Base-by-base conservation (phyloP, 352 stramenopile species). In the Pythium insidiosum region DNA sequence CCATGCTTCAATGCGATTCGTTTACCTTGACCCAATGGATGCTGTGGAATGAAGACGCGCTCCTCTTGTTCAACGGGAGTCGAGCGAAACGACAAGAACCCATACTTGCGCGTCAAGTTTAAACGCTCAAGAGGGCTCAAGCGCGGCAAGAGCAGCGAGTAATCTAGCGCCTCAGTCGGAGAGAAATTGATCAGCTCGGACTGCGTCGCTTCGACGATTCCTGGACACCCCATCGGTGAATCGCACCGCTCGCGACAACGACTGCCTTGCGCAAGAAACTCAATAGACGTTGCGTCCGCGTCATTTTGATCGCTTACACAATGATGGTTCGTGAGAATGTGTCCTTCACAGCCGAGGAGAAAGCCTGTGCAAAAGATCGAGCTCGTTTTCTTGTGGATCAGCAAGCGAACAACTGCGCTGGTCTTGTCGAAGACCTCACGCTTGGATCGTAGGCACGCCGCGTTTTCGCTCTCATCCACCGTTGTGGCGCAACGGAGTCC, bases 321-420 rank as follows among this genome's bases (percentile, higher is more conserved):
- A 53, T 84, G 71, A 50, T 68, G 49, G 41, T 74, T 81, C 2
- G 71, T 81, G n/a, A 84, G 29, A 6, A 84, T 28, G 50, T 84
- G 68, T 15, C 68, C 68, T 13, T 74, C 63, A 41, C 65, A 81
- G 9, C 71, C 71, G 5, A 80, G 25, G 5, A 84, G 33, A 53
- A 62, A 84, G 3, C 68, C 71, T 3, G 71, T 77, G 50, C 71
- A 84, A 25, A 69, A 74, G 43, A 72, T 52, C 11, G 55, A 58
- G 22, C 63, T 61, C 9, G 33, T 19, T 2, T 16, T 20, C 39
- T 80, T 80, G 28, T 80, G 68, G 35, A 84, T 52, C 1, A 73
- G 41, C 26, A 84, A 46, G 0, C 71, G 58, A 15, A 53, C 63
- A 10, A 77, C 55, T 0, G 56, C 50, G 2, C 41, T 51, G 0